phyloP scores from a whole-genome alignment of 179 eudicot species.

The Heliamphora pulchella region DNA sequence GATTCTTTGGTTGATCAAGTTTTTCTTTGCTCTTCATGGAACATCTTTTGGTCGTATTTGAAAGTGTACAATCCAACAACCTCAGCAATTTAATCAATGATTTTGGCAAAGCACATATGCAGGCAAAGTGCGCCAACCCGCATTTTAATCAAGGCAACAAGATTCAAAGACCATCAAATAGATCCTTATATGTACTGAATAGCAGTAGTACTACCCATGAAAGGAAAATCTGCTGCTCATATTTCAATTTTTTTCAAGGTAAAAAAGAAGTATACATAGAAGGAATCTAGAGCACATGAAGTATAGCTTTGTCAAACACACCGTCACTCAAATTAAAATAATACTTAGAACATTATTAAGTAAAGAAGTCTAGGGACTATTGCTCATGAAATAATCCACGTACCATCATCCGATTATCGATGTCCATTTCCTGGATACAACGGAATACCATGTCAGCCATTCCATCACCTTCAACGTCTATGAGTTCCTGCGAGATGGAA shows the following conservation, averaged over 20 bases:
- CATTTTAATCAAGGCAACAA: neutral
- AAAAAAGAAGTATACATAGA: neutral
- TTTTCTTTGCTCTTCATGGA: neutral
- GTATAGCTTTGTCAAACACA: neutral
- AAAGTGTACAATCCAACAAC: neutral
- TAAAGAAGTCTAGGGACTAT: neutral
- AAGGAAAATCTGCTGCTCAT: neutral
- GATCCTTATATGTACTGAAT: neutral
- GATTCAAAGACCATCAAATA: neutral
- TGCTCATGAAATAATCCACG: neutral
- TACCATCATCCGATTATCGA: slow-evolving; percentile 98
- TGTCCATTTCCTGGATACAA: slow-evolving; percentile 98
- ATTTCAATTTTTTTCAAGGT: neutral
- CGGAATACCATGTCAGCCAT: slow-evolving; percentile 98
- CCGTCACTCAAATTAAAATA: too few species aligned
- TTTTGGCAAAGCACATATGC: neutral
- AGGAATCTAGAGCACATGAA: neutral
- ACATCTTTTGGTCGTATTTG: neutral
- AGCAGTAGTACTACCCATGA: neutral
- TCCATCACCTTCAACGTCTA: slow-evolving; percentile 99
- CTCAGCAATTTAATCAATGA: neutral
- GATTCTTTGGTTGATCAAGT: neutral
- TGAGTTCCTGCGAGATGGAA: slow-evolving; percentile 66
- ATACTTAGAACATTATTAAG: too few species aligned
- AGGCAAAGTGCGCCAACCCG: neutral